Base-by-base conservation (phyloP, 768 basidiomycete species). In the Roridomyces roridus region DNA sequence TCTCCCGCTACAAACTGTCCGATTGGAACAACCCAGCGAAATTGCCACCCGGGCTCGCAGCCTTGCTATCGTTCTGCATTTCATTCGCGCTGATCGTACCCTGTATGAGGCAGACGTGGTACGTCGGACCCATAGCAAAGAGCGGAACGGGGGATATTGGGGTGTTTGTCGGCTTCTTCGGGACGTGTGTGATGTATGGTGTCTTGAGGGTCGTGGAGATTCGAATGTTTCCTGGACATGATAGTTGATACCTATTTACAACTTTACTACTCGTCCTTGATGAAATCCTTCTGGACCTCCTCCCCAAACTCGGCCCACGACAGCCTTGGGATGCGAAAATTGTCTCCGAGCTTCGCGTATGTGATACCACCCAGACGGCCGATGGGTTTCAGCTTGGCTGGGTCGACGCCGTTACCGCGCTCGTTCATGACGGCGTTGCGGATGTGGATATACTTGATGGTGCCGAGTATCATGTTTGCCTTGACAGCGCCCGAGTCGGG, bases 51-150 rank as follows among this genome's bases (percentile, higher is more conserved):
- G 91, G 91, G 2, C 62, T 79, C 20, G 85, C 91, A 4, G 89
- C 88, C 3, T 60, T 89, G 6, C 51, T 75, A 0, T 79, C 90
- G 0, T 77, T 78, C 45, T 51, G 76, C 0, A 73, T 82, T 12
- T 75, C 85, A 3, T 85, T 85, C 50, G 83, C 72, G 7, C 74
- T 90, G 20, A 72, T 86, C 21, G 73, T 91, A 6, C 85, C 87
- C 6, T 84, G 77, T 46, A 92, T 92, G 84, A 74, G 81, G 54
- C 89, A 93, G 64, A 81, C 76, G 14, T 91, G 85, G 84, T 92
- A 83, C 65, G 70, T 73, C 4, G 91, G 91, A 1, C 89, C 89
- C 0, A 85, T 92, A 18, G 89, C 88, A 4, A 62, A 67, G 31
- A 72, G 65, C 8, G 75, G 74, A 8, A 77, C 86, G 11, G 91